Evolutionary conservation across 75 land plant species (phyloP), one percentile per base, ranked within the genome.

Genomic region (Pinus albicaulis): DNA sequence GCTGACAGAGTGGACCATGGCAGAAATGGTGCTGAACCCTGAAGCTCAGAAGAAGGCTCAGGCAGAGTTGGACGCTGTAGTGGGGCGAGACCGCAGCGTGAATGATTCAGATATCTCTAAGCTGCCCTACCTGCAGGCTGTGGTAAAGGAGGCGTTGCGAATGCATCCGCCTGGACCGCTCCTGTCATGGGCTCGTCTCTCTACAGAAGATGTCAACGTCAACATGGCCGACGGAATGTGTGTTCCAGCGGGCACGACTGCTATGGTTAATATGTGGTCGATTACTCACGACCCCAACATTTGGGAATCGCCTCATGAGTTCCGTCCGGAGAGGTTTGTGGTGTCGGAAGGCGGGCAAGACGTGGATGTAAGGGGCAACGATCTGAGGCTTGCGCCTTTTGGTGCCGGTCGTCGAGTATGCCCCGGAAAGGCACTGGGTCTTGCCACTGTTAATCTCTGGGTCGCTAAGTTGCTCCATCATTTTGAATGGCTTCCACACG

Each of bases 191-290:
- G 94, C 96, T 12, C 86, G 96, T 7, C 90, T 93, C 24, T 81
- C 93, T n/a, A 86, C 80, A 34, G 84, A 83, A 16, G 92, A 93
- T 68, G 83, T 85, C 55, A 80, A 80, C 11, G 83, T 85, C 55
- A 80, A 80, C 11, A 79, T 93, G 3, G 92, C 80, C 57, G 80
- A 72, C 2, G 79, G 77, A 17, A 19, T n/a, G 66, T 68, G 59
- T 55, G 56, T 93, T 17, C 94, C 96, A 0, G 85, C 88, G 5
- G 94, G 94, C 38, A 93, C 96, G 15, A 93, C 91, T 0, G 94
- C 94, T 14, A 93, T 93, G 96, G 96, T 93, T 55, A 93, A 93
- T 86, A 93, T 93, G 96, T 93, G 89, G 89, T 83, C 92, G 13
- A 89, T 91, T 31, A 89, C 97, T 4, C 97, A 90, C 23, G 95